phyloP scores from a whole-genome alignment of 345 rosid genomes.

The Hibiscus mutabilis region DNA sequence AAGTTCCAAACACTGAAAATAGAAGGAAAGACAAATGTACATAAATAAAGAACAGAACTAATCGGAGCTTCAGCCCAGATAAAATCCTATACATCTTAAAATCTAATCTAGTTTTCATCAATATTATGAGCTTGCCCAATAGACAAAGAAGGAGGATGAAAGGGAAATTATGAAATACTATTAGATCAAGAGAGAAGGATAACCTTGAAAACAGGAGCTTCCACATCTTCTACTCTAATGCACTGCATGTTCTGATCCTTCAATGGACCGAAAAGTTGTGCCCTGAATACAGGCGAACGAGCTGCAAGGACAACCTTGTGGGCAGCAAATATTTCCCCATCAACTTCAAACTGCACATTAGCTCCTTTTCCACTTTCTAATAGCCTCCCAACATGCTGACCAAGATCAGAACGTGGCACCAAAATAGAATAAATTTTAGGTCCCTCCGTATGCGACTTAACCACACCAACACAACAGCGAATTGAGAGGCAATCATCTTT shows the following conservation, averaged over 20 bases:
- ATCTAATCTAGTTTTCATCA: not conserved
- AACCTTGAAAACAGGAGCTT: slow-evolving; percentile 68
- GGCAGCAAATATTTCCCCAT: slow-evolving; percentile 56
- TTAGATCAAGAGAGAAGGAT: slow-evolving; percentile 9
- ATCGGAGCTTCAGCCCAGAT: not conserved
- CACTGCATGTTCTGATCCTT: slow-evolving; percentile 41
- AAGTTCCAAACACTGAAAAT: not conserved
- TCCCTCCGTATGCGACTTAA: slow-evolving; percentile 62
- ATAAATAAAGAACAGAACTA: not conserved
- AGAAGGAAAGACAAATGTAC: not conserved
- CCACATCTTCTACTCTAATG: slow-evolving; percentile 55
- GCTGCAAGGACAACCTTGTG: slow-evolving; percentile 71
- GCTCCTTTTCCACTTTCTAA: slow-evolving; percentile 49
- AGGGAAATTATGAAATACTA: not conserved
- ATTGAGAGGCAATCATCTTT: slow-evolving; percentile 64
- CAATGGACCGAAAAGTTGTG: slow-evolving; percentile 75
- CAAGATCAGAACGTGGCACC: slow-evolving; percentile 53
- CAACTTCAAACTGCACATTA: slow-evolving; percentile 55
- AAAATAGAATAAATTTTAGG: slow-evolving; percentile 55
- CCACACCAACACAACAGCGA: slow-evolving; percentile 69
- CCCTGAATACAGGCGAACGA: slow-evolving; percentile 76
- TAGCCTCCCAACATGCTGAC: slow-evolving; percentile 50
- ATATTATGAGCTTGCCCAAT: not conserved
- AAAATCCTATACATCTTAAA: slow-evolving; percentile 4
- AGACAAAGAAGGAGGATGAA: not conserved